Conservation (phyloP, 2,329 filamentous ascomycete genomes). For the Aspergillus sp. region DNA sequence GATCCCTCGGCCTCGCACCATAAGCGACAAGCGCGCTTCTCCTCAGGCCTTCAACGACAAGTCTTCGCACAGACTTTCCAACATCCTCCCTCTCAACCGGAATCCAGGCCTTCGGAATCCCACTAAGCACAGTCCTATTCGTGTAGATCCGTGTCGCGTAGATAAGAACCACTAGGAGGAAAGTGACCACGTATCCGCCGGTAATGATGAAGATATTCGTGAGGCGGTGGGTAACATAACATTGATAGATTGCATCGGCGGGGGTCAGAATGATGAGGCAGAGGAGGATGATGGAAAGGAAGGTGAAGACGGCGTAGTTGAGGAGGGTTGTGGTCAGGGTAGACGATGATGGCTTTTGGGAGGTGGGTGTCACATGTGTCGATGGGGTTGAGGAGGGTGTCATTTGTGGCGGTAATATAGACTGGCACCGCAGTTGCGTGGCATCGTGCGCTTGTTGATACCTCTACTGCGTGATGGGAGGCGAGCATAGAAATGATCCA, state of each 20-base stretch:
- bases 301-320: slow-evolving; percentile 77
- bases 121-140: slow-evolving; percentile 75
- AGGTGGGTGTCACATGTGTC: neutral
- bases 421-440: neutral
- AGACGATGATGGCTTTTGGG: neutral
- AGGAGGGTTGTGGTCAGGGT: slow-evolving; percentile 53
- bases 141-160: slow-evolving; percentile 87
- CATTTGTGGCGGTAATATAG: neutral
- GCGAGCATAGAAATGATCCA: neutral
- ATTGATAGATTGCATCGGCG: slow-evolving; percentile 78
- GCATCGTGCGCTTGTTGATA: neutral
- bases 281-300: slow-evolving; percentile 74
- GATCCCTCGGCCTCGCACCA: slow-evolving; percentile 71
- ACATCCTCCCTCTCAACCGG: slow-evolving; percentile 87
- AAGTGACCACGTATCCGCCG: slow-evolving; percentile 74
- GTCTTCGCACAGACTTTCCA: slow-evolving; percentile 70
- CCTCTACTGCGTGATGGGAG: neutral
- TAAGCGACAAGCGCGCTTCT: slow-evolving; percentile 82
- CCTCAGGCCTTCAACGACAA: slow-evolving; percentile 73
- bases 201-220: slow-evolving; percentile 85
- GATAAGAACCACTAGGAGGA: slow-evolving; percentile 72
- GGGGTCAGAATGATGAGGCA: slow-evolving; percentile 79
- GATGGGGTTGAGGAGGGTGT: slow-evolving; percentile 59
- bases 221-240: slow-evolving; percentile 66
- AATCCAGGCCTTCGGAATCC: slow-evolving; percentile 85